These are phyloP conservation scores for Umbelopsis vinacea DNA, from an alignment of 192 early-diverging fungal genomes.

Conservation along the genomic window DNA sequence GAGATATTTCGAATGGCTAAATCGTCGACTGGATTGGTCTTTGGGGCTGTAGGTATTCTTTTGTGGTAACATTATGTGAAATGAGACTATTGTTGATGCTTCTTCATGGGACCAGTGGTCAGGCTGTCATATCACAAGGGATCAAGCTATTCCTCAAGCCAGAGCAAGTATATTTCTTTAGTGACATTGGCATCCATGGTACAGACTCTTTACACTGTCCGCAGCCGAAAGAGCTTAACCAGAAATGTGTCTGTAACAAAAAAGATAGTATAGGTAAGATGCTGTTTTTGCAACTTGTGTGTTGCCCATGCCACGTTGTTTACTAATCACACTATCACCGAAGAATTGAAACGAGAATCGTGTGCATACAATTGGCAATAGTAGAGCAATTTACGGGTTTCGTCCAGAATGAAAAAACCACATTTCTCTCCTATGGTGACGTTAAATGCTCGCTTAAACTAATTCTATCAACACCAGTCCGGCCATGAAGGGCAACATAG, in stretches of 20 bases:
- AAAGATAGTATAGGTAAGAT: slow-evolving; percentile 20
- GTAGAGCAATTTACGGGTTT: neutral
- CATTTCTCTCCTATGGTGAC: too few species aligned
- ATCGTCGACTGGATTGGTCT: neutral
- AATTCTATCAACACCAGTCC: too few species aligned
- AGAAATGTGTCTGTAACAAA: slow-evolving; percentile 3
- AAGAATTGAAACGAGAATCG: neutral
- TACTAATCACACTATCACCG: neutral
- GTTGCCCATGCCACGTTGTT: neutral
- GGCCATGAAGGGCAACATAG: neutral
- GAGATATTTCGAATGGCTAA: slow-evolving; percentile 12
- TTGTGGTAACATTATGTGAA: neutral
- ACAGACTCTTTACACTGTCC: neutral
- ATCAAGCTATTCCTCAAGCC: neutral
- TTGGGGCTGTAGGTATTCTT: neutral
- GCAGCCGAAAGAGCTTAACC: neutral
- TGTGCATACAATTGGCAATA: slow-evolving; percentile 4
- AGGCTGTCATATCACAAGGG: neutral
- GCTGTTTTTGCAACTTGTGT: neutral
- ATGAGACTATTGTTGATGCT: neutral
- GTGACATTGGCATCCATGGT: neutral
- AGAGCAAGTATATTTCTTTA: neutral
- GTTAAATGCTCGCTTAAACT: too few species aligned
- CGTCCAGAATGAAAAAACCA: neutral
- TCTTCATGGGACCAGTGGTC: neutral